Evolutionary conservation across 2,329 filamentous ascomycete species (phyloP).

Genomic region (Penicillium sp.): DNA sequence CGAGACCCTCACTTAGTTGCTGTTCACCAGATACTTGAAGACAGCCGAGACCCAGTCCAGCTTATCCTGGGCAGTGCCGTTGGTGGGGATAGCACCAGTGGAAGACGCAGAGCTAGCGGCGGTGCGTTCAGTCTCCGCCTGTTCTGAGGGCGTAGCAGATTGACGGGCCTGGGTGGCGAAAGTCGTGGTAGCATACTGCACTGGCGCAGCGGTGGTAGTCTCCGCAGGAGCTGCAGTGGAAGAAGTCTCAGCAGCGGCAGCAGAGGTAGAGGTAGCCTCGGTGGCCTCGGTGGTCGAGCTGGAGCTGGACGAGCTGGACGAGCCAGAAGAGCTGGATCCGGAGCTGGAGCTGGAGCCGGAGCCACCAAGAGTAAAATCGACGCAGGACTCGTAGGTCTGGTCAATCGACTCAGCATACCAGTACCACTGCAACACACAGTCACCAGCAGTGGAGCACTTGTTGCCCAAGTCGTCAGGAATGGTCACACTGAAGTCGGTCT

Average conservation of each 20-base stretch:
- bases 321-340: constrained; percentile 15
- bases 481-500: constrained; percentile 37
- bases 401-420: constrained; percentile 39
- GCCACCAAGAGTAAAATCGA: constrained; percentile 37
- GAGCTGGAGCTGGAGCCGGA: constrained; percentile 22
- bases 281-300: neutral
- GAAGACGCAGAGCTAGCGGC: constrained; percentile 8
- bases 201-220: neutral
- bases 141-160: constrained; percentile 8
- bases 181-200: constrained; percentile 11
- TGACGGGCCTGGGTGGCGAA: constrained; percentile 23
- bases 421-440: constrained; percentile 42
- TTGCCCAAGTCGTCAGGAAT: constrained; percentile 34
- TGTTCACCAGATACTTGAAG: constrained; percentile 20
- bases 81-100: constrained; percentile 17
- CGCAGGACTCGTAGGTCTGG: constrained; percentile 42
- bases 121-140: constrained; percentile 4
- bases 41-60: constrained; percentile 16
- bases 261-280: neutral
- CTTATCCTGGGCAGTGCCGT: constrained; percentile 17
- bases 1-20: constrained; percentile 15
- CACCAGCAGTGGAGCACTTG: constrained; percentile 33
- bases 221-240: neutral
- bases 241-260: neutral
- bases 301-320: constrained; percentile 7